Conservation (phyloP, 345 rosid genomes). For the Pugionium cornutum region DNA sequence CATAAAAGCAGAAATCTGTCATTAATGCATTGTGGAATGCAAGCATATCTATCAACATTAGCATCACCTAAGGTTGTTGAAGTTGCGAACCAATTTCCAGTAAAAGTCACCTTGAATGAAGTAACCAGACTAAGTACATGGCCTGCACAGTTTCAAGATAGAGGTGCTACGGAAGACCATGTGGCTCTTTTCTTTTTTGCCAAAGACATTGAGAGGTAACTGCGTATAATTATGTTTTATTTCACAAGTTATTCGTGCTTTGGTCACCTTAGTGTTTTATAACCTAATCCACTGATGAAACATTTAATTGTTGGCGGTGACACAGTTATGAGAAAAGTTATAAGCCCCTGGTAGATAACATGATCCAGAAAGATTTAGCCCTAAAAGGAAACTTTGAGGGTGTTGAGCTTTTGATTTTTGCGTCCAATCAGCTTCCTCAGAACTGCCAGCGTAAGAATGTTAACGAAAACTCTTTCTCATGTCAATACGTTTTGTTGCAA, state of each 20-base stretch:
- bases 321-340: constrained; percentile 79
- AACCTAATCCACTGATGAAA: too few relatives aligned
- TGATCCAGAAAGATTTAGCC: constrained; percentile 85
- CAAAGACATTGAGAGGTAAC: constrained; percentile 76
- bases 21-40: constrained; percentile 67
- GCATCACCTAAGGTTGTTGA: constrained; percentile 79
- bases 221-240: too few relatives aligned
- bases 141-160: constrained; percentile 77
- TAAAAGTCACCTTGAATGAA: constrained; percentile 61
- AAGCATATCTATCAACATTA: constrained; percentile 74
- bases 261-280: constrained; percentile 9
- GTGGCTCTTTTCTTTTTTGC: constrained; percentile 98
- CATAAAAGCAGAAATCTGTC: constrained; percentile 49
- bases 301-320: constrained; percentile 13
- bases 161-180: constrained; percentile 76
- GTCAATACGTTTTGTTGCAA: constrained; percentile 15
- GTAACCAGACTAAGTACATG: constrained; percentile 79
- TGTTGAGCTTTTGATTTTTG: constrained; percentile 78
- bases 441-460: constrained; percentile 79
- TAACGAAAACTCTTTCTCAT: constrained; percentile 15
- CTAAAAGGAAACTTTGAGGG: constrained; percentile 72
- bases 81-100: constrained; percentile 59
- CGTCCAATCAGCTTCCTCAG: constrained; percentile 87
- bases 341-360: constrained; percentile 70
- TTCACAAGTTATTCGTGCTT: background rate